phyloP scores from a whole-genome alignment of 1,139 yeast genomes.

The Candida labiduridarum region DNA sequence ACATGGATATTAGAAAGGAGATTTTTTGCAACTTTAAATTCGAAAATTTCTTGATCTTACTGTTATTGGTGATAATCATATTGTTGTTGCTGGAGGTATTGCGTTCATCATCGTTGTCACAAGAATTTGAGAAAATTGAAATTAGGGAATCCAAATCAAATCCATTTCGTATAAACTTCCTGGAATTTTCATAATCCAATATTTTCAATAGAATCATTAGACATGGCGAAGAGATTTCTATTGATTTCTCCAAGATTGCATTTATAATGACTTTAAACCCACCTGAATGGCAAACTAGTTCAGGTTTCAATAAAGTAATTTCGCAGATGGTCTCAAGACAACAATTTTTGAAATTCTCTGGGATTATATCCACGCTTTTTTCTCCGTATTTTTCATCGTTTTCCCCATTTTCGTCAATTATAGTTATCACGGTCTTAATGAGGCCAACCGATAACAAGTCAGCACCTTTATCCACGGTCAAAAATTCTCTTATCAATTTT shows the following conservation, averaged over 20 bases:
- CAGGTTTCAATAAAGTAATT: conserved; percentile 62
- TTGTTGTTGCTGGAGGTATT: neutral
- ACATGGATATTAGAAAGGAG: conserved; percentile 60
- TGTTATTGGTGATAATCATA: no score
- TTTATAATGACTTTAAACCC: conserved; percentile 65
- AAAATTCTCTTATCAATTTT: conserved; percentile 64
- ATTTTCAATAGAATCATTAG: conserved; percentile 59
- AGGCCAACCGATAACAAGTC: conserved; percentile 64
- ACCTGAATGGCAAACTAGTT: conserved; percentile 60
- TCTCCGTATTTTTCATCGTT: conserved; percentile 13
- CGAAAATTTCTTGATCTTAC: conserved; percentile 14
- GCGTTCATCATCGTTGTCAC: conserved; percentile 10
- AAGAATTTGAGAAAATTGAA: conserved; percentile 52
- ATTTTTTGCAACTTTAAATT: conserved; percentile 53
- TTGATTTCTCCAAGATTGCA: conserved; percentile 63
- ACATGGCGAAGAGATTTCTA: conserved; percentile 57
- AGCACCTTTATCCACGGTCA: conserved; percentile 60
- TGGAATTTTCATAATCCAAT: conserved; percentile 60
- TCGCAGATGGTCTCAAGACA: conserved; percentile 77
- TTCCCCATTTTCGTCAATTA: conserved; percentile 60
- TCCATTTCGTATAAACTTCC: conserved; percentile 61
- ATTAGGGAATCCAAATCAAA: conserved; percentile 65
- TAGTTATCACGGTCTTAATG: conserved; percentile 69
- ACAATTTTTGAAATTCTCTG: conserved; percentile 54
- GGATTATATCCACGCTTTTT: conserved; percentile 10